phyloP scores from a whole-genome alignment of 306 rosid genomes.

The Quercus parvula region DNA sequence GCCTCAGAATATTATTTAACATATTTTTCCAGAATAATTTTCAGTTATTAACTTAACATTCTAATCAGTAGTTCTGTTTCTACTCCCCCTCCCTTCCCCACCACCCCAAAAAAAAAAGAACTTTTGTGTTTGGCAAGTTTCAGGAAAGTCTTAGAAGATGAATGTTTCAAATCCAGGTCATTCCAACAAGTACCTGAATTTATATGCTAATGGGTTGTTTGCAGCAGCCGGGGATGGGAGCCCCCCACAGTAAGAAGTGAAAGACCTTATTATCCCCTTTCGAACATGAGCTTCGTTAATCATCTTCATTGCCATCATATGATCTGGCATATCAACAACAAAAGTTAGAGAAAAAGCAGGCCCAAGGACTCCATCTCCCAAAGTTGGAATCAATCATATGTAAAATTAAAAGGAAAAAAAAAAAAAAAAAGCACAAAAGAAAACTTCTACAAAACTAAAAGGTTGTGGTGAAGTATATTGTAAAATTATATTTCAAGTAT shows the following conservation, averaged over 20 bases:
- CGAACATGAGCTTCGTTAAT: slow-evolving; percentile 63
- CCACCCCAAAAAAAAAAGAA: background rate
- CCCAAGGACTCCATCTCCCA: background rate
- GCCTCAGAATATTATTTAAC: background rate
- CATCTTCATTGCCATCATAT: slow-evolving; percentile 99
- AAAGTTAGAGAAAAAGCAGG: background rate
- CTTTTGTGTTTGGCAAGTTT: background rate
- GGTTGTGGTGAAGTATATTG: background rate
- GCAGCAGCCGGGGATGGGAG: slow-evolving; percentile 96
- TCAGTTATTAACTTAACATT: background rate
- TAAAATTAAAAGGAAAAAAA: background rate
- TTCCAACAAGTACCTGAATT: slow-evolving; percentile 68
- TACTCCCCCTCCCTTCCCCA: background rate
- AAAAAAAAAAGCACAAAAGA: background rate
- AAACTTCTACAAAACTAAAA: background rate
- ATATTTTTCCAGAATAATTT: background rate
- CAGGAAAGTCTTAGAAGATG: background rate
- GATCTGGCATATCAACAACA: slow-evolving; percentile 57
- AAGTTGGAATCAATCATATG: slow-evolving; percentile 14
- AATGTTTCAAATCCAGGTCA: slow-evolving; percentile 8
- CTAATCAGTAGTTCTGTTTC: background rate
- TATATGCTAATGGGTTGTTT: slow-evolving; percentile 90
- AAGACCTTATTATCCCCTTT: slow-evolving; percentile 72
- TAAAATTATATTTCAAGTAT: background rate
- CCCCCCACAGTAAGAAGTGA: slow-evolving; percentile 90